Conservation (phyloP, 345 rosid genomes). For the Salix koriyanagi region DNA sequence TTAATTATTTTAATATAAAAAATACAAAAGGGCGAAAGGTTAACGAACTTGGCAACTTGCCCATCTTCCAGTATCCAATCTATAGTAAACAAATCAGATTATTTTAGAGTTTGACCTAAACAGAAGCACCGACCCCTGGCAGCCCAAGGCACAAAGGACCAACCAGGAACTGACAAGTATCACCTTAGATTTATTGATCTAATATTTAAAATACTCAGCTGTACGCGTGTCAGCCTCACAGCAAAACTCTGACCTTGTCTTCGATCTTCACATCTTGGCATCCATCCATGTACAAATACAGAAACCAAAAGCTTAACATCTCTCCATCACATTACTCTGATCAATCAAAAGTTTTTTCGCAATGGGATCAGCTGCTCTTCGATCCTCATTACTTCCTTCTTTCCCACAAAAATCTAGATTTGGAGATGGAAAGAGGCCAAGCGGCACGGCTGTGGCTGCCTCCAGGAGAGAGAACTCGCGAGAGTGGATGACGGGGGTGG, state of each 20-base stretch:
- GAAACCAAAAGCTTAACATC: background rate
- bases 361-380: constrained; percentile 9
- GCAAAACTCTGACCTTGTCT: background rate
- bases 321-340: background rate
- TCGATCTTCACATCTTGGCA: background rate
- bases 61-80: too few relatives aligned
- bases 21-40: too few relatives aligned
- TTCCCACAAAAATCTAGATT: background rate
- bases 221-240: constrained; percentile 1
- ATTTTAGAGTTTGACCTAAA: background rate
- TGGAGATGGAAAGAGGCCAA: background rate
- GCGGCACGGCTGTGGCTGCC: background rate
- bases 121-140: constrained; percentile 1
- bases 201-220: background rate
- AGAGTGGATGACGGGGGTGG: background rate
- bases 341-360: background rate
- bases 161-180: background rate
- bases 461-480: background rate
- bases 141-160: background rate
- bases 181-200: background rate
- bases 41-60: too few relatives aligned
- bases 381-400: constrained; percentile 7
- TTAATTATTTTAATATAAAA: too few relatives aligned
- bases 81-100: background rate
- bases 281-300: background rate